phyloP scores from a whole-genome alignment of 2,329 filamentous ascomycete species.

The Blastomyces emzantsi region DNA sequence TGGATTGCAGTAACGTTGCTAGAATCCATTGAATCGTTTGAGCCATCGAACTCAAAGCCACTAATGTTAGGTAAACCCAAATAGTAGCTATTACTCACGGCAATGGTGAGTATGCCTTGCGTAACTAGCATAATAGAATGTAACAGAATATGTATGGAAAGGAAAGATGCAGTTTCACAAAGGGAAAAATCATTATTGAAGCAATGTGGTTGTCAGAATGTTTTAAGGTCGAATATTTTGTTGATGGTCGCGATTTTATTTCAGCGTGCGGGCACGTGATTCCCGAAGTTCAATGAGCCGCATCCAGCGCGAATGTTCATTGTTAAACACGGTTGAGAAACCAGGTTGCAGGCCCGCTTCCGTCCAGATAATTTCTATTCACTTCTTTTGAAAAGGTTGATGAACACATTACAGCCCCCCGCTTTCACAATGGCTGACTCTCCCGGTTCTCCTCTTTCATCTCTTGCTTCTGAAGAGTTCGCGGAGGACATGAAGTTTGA shows the following conservation, averaged over 20 bases:
- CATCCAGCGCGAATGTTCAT: not conserved
- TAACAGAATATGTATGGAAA: not conserved
- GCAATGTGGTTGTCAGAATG: not conserved
- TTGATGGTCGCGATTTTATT: too few relatives aligned
- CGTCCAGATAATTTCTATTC: not conserved
- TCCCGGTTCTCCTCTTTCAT: conserved; percentile 55
- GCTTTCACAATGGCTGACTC: conserved; percentile 43
- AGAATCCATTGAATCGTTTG: not conserved
- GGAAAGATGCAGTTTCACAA: not conserved
- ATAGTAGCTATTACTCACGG: not conserved
- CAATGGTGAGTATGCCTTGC: not conserved
- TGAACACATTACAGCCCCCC: not conserved
- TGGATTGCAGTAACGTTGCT: not conserved
- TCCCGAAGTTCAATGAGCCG: not conserved
- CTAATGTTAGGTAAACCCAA: not conserved
- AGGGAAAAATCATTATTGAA: not conserved
- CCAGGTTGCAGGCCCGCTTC: not conserved
- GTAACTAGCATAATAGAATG: not conserved
- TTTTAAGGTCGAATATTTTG: not conserved
- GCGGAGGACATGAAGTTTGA: conserved; percentile 49
- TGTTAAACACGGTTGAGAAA: not conserved
- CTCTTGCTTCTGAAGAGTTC: conserved; percentile 55
- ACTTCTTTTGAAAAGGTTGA: not conserved
- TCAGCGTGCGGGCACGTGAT: not conserved
- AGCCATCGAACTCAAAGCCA: not conserved